Evolutionary conservation across 495 filamentous ascomycete species (phyloP), one percentile per base, ranked within the genome.

Genomic region (Chaetomium cochliodes): DNA sequence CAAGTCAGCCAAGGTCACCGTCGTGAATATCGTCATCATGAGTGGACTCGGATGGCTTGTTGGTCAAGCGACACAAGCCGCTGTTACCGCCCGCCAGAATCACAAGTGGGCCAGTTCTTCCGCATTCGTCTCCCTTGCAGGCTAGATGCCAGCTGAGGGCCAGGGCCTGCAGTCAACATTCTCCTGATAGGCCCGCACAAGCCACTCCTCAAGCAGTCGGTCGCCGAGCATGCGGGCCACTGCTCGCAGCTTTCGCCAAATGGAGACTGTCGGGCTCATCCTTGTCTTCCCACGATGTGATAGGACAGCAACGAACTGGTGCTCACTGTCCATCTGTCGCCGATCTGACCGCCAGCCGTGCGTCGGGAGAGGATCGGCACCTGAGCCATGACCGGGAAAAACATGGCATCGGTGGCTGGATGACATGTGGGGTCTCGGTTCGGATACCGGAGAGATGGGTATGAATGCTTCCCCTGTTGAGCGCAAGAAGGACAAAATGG

Each of bases 141-240:
- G 33, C 16, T 51, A 53, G 44, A 62, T 25, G 22, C 41, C 62
- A 68, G 66, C 63, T 65, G 63, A 68, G 65, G 37, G 41, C 54
- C 50, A 20, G 56, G 39, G 37, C 37, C 41, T 18, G 52, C 49
- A 2, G 5, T 23, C 6, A 23, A 26, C 0, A 18, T 8, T 3
- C 13, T 25, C 22, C 7, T 66, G 64, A 66, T 66, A 66, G 64
- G 64, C 26, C 30, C 5, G 37, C 0, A 39, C 25, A 0, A 9
- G 16, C 46, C 30, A 20, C 33, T 59, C n/a, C 12, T 28, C 30
- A 1, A 11, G 20, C 3, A 2, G 49, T 16, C 39, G 44, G 44
- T 28, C 20, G 47, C 22, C 55, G 58, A 51, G 7, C 6, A 50
- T 51, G 58, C 58, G 46, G 44, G 42, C 26, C 44, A 22, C 25